Evolutionary conservation across 768 basidiomycete genomes (phyloP).

Genomic region (Suillus brevipes): DNA sequence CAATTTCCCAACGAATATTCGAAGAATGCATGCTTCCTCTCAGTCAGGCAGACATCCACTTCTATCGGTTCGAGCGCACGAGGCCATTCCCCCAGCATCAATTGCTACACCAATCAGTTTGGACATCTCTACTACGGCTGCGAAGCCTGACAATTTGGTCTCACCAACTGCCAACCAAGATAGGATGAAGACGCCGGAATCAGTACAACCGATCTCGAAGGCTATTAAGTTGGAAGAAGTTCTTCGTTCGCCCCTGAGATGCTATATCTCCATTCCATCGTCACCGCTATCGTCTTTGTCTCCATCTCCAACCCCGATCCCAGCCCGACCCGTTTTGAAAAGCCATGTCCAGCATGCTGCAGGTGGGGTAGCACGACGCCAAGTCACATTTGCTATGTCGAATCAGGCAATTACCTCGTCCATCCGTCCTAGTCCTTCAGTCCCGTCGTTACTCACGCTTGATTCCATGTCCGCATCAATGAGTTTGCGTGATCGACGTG

Average conservation of each 20-base stretch:
- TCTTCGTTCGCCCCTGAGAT: conserved; percentile 6
- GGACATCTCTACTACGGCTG: background rate
- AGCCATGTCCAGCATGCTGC: background rate
- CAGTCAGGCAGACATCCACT: no score
- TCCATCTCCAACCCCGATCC: background rate
- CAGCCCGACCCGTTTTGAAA: background rate
- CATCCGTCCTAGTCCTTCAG: background rate
- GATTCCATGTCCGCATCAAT: conserved; percentile 25
- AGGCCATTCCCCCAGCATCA: background rate
- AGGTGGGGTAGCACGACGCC: background rate
- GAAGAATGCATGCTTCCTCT: background rate
- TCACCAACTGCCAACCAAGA: background rate
- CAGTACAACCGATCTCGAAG: conserved; percentile 5
- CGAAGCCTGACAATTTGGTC: background rate
- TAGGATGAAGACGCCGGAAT: background rate
- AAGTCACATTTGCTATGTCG: background rate
- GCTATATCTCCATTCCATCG: conserved; percentile 16
- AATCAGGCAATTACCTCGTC: background rate
- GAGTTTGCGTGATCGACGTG: conserved; percentile 33
- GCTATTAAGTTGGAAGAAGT: conserved; percentile 22
- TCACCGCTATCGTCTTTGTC: conserved; percentile 20
- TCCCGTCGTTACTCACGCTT: background rate
- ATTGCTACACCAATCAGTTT: background rate
- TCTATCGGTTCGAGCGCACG: background rate
- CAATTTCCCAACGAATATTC: background rate